These are phyloP conservation scores for Candida nemodendra DNA, from an alignment of 805 yeast species.

Conservation along the genomic window DNA sequence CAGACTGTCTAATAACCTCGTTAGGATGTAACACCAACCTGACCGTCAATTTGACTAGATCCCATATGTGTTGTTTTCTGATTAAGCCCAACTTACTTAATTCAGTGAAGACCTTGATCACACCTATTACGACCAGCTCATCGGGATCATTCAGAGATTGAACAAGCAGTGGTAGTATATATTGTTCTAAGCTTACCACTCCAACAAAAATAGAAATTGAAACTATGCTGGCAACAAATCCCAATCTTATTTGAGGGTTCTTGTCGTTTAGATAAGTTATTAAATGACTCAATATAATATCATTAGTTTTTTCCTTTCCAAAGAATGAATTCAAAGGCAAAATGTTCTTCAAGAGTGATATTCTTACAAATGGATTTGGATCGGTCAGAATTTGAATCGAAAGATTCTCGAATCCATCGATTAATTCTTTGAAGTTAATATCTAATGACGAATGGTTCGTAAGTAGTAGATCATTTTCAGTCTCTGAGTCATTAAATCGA, in stretches of 20 bases:
- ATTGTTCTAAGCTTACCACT: constrained; percentile 77
- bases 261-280: constrained; percentile 88
- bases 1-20: constrained; percentile 75
- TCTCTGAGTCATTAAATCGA: constrained; percentile 41
- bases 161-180: constrained; percentile 76
- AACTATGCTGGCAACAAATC: constrained; percentile 69
- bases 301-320: constrained; percentile 86
- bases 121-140: constrained; percentile 73
- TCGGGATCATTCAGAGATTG: constrained; percentile 86
- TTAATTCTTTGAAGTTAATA: constrained; percentile 42
- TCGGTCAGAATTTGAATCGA: constrained; percentile 70
- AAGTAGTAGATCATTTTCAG: constrained; percentile 38
- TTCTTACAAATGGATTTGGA: constrained; percentile 59
- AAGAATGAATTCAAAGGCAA: constrained; percentile 75
- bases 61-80: constrained; percentile 51
- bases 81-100: constrained; percentile 58
- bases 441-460: constrained; percentile 35
- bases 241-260: constrained; percentile 61
- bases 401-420: constrained; percentile 61
- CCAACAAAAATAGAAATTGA: constrained; percentile 82
- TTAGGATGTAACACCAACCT: constrained; percentile 81
- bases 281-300: constrained; percentile 82
- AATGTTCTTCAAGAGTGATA: constrained; percentile 68
- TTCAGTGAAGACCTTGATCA: constrained; percentile 57
- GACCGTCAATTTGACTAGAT: constrained; percentile 47